phyloP scores from a whole-genome alignment of 495 filamentous ascomycete species.

The Xeromyces bisporus region DNA sequence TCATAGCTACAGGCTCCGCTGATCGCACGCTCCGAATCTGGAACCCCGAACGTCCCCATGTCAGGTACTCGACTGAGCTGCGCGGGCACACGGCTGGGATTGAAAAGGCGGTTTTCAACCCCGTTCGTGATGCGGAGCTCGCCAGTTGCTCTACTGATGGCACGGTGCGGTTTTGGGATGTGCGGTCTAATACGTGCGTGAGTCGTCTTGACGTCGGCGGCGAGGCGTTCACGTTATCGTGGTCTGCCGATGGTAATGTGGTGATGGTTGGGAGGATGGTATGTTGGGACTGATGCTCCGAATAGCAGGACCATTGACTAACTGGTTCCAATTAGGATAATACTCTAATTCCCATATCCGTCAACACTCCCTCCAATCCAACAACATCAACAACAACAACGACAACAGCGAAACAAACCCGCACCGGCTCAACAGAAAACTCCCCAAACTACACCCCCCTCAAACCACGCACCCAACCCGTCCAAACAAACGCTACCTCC shows the following conservation, averaged over 20 bases:
- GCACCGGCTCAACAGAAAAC: constrained; percentile 3
- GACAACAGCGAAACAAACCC: neutral
- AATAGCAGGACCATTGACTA: no score
- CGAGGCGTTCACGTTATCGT: constrained; percentile 67
- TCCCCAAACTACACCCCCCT: constrained; percentile 25
- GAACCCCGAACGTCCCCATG: constrained; percentile 75
- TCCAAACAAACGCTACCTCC: constrained; percentile 65
- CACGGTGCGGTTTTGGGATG: constrained; percentile 84
- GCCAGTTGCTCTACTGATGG: constrained; percentile 77
- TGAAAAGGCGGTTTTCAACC: constrained; percentile 83
- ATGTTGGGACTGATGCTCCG: no score
- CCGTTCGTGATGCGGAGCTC: constrained; percentile 70
- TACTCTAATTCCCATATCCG: constrained; percentile 46
- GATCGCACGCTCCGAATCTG: constrained; percentile 76
- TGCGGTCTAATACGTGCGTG: constrained; percentile 59
- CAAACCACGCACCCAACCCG: constrained; percentile 47
- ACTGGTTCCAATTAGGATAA: constrained; percentile 49
- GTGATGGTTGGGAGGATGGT: constrained; percentile 80
- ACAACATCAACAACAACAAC: constrained; percentile 7
- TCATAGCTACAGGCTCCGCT: constrained; percentile 71
- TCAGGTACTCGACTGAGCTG: constrained; percentile 70
- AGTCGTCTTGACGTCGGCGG: constrained; percentile 70
- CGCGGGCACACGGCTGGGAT: constrained; percentile 61
- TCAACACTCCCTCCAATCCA: constrained; percentile 26
- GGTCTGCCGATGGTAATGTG: constrained; percentile 71